Conservation (phyloP, 495 filamentous ascomycete species). For the Podospora australis region DNA sequence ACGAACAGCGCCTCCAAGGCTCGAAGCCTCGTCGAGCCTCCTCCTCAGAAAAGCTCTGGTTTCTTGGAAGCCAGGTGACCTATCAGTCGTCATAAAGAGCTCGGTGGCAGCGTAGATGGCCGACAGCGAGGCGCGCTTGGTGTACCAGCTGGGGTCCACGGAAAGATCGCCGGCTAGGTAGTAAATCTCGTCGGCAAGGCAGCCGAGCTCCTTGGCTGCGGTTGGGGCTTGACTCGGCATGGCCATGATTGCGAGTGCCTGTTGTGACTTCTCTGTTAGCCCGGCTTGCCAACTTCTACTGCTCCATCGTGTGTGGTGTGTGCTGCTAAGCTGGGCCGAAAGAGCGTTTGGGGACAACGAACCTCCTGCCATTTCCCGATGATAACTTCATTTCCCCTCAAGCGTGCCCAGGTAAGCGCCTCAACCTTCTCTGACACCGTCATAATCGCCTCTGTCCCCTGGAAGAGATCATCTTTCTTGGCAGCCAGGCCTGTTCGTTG, state of each 20-base stretch:
- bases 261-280: neutral
- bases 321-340: too few relatives aligned
- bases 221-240: constrained; percentile 65
- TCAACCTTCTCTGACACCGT: constrained; percentile 52
- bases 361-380: constrained; percentile 81
- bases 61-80: constrained; percentile 55
- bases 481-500: constrained; percentile 44
- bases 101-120: constrained; percentile 81
- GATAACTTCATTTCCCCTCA: constrained; percentile 65
- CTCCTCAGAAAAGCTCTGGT: constrained; percentile 76
- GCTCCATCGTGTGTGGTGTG: too few relatives aligned
- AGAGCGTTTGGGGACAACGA: too few relatives aligned
- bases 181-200: constrained; percentile 81
- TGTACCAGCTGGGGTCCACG: constrained; percentile 86
- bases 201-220: constrained; percentile 72
- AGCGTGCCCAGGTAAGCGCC: constrained; percentile 59
- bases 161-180: constrained; percentile 73
- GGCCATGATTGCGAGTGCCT: constrained; percentile 89
- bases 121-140: constrained; percentile 71
- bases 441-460: constrained; percentile 26
- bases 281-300: too few relatives aligned
- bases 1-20: constrained; percentile 51
- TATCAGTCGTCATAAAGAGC: constrained; percentile 88
- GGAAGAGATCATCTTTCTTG: constrained; percentile 23
- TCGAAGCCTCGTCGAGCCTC: constrained; percentile 62